phyloP scores from a whole-genome alignment of 2,329 filamentous ascomycete species.

The Fusarium chaquense region DNA sequence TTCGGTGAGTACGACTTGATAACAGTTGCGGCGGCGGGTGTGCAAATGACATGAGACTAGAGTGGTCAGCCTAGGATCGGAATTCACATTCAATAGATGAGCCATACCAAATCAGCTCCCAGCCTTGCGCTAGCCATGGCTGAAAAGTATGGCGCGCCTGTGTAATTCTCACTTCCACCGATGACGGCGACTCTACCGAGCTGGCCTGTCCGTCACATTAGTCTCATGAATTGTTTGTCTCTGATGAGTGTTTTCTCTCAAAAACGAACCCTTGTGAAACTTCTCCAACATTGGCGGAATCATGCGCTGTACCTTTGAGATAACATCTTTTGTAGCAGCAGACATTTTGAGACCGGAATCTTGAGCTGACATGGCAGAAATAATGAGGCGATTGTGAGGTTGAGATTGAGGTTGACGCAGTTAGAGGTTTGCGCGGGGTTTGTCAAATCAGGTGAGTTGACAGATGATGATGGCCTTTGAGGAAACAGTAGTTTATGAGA shows the following conservation, averaged over 20 bases:
- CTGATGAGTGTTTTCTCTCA: neutral
- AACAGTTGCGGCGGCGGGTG: constrained; percentile 84
- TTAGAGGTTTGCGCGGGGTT: constrained; percentile 7
- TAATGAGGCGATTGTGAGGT: constrained; percentile 5
- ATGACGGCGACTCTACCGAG: constrained; percentile 93
- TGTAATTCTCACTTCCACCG: constrained; percentile 95
- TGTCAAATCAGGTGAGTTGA: neutral
- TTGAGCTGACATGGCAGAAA: constrained; percentile 43
- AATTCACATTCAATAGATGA: neutral
- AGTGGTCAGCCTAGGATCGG: constrained; percentile 6
- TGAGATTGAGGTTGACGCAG: constrained; percentile 2
- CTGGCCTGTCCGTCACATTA: constrained; percentile 73
- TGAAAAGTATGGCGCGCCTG: constrained; percentile 96
- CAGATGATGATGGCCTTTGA: neutral
- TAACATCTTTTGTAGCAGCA: constrained; percentile 76
- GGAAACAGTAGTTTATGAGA: neutral
- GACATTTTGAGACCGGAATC: constrained; percentile 65
- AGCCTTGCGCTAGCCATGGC: constrained; percentile 94
- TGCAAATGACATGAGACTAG: constrained; percentile 94
- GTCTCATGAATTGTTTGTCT: constrained; percentile 6
- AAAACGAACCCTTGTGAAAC: constrained; percentile 87
- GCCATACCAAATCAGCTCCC: constrained; percentile 85
- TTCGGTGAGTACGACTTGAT: constrained; percentile 99
- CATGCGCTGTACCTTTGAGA: constrained; percentile 87
- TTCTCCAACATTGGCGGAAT: constrained; percentile 94